Percentiles rank a stretch among this genome's conserved stretches.
These are phyloP conservation scores for Podila minutissima DNA, from an alignment of 192 early-diverging fungal species.

Conservation along the genomic window DNA sequence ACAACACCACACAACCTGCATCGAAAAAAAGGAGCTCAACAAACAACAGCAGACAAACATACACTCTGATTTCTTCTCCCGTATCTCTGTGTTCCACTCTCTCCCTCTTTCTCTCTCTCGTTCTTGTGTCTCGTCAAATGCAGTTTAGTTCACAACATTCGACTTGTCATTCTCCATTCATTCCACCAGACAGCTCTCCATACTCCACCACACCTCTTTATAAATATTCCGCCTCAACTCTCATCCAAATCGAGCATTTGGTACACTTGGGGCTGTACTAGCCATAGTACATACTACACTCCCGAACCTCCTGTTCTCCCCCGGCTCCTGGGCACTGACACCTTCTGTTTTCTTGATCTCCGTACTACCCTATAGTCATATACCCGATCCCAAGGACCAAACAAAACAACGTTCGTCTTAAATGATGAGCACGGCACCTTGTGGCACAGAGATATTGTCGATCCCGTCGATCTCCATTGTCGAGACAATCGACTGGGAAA, in stretches of 20 bases:
- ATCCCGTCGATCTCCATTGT: neutral
- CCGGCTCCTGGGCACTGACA: too few species aligned
- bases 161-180: too few species aligned
- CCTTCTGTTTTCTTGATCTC: neutral
- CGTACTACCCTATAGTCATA: neutral
- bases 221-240: too few species aligned
- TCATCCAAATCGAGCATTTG: too few species aligned
- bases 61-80: neutral
- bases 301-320: too few species aligned
- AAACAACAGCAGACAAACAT: neutral
- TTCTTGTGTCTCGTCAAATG: neutral
- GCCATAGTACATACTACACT: too few species aligned
- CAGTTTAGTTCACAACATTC: neutral
- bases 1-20: neutral
- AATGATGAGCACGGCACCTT: conserved; percentile 4
- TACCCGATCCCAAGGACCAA: neutral
- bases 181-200: too few species aligned
- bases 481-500: neutral
- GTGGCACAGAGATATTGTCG: neutral
- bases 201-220: too few species aligned
- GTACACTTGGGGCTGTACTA: too few species aligned
- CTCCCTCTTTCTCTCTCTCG: neutral
- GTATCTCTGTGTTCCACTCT: too few species aligned
- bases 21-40: neutral
- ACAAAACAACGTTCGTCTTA: conserved; percentile 5